Evolutionary conservation across 2,329 filamentous ascomycete genomes (phyloP), one percentile per base, ranked within the genome.

Genomic region (Aspergillus viridinutans): DNA sequence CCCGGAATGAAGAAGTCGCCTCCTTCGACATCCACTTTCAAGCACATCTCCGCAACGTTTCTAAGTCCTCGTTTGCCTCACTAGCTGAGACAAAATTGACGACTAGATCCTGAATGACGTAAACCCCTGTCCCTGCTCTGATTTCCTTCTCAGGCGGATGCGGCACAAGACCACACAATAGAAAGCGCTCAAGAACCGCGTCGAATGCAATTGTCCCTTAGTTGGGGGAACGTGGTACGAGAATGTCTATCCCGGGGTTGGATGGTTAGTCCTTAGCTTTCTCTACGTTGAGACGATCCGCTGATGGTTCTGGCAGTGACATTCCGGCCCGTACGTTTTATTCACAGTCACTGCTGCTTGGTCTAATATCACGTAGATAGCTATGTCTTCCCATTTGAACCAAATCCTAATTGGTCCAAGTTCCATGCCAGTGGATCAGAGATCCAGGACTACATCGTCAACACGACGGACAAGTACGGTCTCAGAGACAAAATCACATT

Each of bases 371-470:
- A 21, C 3, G 53, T 72, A 55, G 62, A 76, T 50, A 71, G 73
- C 12, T 77, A 77, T 52, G 68, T 71, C 26, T 72, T 72, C 17
- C 74, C 72, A 1, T 78, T 74, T 53, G 72, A 74, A 5, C 74
- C 74, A 2, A 77, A 78, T 32, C 74, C 74, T 1, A 66, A 74
- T 32, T 78, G 75, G 75, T 70, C 67, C 2, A 68, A 69, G 3
- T 73, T 75, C 35, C 78, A 76, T 54, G 73, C 72, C 4, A 65
- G 61, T 5, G 73, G 74, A 1, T 58, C 63, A 12, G 76, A 78
- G 56, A 78, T 79, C 40, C 68, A 69, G 12, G 68, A 74, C n/a
- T 79, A 79, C 58, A 73, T 77, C 67, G 66, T 72, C 52, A 54
- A 61, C 0, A 69, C 68, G 5, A 73, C 75, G 12, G 68, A 64